These are phyloP conservation scores for Colletotrichum eleusines DNA, from an alignment of 2,329 filamentous ascomycete genomes.

Conservation along the genomic window DNA sequence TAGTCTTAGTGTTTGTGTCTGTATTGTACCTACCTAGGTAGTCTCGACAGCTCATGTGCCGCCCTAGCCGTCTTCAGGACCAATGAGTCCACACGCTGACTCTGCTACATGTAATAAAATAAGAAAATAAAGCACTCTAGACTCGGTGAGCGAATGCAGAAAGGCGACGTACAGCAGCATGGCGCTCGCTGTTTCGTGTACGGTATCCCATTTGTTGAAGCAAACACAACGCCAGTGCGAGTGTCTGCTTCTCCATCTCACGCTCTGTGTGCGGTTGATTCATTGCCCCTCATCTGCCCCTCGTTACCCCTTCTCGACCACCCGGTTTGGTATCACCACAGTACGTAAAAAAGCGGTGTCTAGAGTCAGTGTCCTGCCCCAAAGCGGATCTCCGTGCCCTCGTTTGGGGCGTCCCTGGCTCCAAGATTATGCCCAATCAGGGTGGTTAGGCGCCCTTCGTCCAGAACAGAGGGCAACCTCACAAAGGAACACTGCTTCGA, in stretches of 20 bases:
- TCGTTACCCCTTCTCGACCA: slow-evolving; percentile 2
- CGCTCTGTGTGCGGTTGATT: not conserved
- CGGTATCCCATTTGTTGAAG: not conserved
- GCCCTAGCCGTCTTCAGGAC: slow-evolving; percentile 21
- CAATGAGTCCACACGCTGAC: not conserved
- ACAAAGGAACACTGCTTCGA: not conserved
- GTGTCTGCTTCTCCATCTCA: not conserved
- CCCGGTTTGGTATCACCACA: not conserved
- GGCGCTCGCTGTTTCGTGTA: not conserved
- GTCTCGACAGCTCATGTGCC: slow-evolving; percentile 6
- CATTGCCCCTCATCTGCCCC: slow-evolving; percentile 8
- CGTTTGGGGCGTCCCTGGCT: slow-evolving; percentile 3
- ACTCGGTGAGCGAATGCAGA: slow-evolving; percentile 7
- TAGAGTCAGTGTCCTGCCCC: slow-evolving; percentile 25
- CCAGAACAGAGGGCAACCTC: slow-evolving; percentile 24
- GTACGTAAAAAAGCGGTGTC: slow-evolving; percentile 37
- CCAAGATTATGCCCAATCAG: slow-evolving; percentile 24
- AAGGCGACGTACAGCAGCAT: not conserved
- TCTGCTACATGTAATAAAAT: not conserved
- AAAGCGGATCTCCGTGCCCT: slow-evolving; percentile 33
- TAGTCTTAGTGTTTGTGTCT: slow-evolving; percentile 2
- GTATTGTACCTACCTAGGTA: not conserved
- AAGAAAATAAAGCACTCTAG: too few relatives aligned
- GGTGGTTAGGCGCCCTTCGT: not conserved
- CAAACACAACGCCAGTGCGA: not conserved